Conservation (phyloP, 1,284 basidiomycete genomes). For the Tylopilus orsonianus region DNA sequence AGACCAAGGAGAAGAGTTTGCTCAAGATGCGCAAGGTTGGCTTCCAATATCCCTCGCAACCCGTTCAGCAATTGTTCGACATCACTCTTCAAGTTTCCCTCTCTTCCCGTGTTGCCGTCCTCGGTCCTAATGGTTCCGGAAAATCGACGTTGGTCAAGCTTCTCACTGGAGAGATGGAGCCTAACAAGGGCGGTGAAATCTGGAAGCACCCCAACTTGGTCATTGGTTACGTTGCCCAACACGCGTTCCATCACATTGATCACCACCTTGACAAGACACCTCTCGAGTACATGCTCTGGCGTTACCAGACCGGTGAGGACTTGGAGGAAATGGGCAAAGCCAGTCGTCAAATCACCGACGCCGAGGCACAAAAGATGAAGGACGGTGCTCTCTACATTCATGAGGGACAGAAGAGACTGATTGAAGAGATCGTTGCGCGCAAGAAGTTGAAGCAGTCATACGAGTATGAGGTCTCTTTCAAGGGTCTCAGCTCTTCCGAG, state of each 20-base stretch:
- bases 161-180: constrained; percentile 95
- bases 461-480: constrained; percentile 97
- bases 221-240: constrained; percentile 97
- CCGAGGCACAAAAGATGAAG: constrained; percentile 96
- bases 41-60: constrained; percentile 91
- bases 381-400: constrained; percentile 85
- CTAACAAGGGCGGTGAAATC: constrained; percentile 94
- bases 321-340: constrained; percentile 95
- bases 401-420: constrained; percentile 92
- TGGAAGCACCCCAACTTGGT: constrained; percentile 99
- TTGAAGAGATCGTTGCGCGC: constrained; percentile 88
- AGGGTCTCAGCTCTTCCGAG: constrained; percentile 88
- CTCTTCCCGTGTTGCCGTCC: constrained; percentile 94
- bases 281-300: constrained; percentile 98
- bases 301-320: constrained; percentile 99
- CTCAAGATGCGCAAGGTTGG: constrained; percentile 98
- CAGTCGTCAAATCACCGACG: constrained; percentile 82
- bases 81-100: constrained; percentile 96
- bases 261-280: constrained; percentile 97
- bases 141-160: constrained; percentile 99
- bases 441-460: constrained; percentile 99
- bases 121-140: constrained; percentile 97
- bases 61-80: constrained; percentile 90
- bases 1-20: constrained; percentile 98
- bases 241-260: constrained; percentile 99